Conservation (phyloP, 2,329 filamentous ascomycete species). For the Venturia pyrina region DNA sequence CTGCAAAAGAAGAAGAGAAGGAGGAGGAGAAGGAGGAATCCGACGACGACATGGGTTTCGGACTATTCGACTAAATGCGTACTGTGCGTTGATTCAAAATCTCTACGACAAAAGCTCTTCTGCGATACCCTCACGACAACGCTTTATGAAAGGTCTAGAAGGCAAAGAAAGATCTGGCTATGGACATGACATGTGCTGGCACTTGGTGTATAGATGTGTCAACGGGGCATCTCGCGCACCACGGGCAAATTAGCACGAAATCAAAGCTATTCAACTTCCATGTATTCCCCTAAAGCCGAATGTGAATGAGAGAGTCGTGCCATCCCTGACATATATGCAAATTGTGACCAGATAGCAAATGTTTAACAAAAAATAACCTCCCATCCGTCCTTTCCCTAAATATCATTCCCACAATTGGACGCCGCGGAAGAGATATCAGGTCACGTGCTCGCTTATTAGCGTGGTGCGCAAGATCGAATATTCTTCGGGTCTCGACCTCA, state of each 20-base stretch:
- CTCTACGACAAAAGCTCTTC: constrained; percentile 1
- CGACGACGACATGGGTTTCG: constrained; percentile 66
- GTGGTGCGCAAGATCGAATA: background rate
- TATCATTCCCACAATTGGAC: background rate
- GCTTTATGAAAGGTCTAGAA: constrained; percentile 17
- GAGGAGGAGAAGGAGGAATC: constrained; percentile 66
- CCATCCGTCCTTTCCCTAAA: no score
- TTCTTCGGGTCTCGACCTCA: background rate
- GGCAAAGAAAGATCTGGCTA: background rate
- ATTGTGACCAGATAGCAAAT: background rate
- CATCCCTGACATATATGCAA: background rate
- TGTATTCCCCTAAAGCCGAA: background rate
- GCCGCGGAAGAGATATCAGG: background rate
- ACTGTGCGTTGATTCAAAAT: constrained; percentile 15
- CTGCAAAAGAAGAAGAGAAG: constrained; percentile 47
- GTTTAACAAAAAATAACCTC: background rate
- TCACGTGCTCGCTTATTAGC: constrained; percentile 1
- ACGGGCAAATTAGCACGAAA: background rate
- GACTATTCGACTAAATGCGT: constrained; percentile 53
- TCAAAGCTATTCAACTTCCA: background rate
- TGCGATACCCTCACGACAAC: constrained; percentile 17
- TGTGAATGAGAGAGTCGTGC: background rate
- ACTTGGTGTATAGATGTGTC: background rate
- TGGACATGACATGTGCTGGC: background rate
- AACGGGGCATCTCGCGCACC: background rate